Conservation (phyloP, 192 early-diverging fungal genomes). For the Coemansia sp. region DNA sequence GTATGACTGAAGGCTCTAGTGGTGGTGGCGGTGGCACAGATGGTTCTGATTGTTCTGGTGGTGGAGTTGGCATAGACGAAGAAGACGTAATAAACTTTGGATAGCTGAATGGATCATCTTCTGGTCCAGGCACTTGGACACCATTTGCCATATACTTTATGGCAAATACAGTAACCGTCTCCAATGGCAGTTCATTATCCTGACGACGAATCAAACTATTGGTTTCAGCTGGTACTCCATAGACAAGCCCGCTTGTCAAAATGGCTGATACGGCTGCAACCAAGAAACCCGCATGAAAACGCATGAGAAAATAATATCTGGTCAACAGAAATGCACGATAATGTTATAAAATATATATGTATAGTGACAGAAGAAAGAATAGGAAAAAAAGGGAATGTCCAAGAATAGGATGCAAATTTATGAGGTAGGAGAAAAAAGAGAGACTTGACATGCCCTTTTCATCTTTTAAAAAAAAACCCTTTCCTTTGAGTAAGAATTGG, state of each 20-base stretch:
- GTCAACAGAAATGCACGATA: constrained; percentile 31
- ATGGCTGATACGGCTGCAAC: not conserved
- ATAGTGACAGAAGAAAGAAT: constrained; percentile 5
- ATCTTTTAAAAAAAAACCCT: not conserved
- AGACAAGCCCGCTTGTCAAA: not conserved
- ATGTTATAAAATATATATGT: not conserved
- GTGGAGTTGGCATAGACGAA: not conserved
- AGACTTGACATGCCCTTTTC: not conserved
- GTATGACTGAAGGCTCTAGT: not conserved
- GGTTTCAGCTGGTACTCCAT: constrained; percentile 1
- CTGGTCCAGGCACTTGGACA: not conserved
- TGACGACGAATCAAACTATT: constrained; percentile 8
- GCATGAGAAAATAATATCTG: constrained; percentile 11
- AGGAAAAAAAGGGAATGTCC: not conserved
- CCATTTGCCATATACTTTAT: not conserved
- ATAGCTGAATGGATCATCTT: not conserved
- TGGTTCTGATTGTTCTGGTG: not conserved
- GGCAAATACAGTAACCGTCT: not conserved
- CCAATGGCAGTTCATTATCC: not conserved
- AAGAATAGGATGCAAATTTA: not conserved
- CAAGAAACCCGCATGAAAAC: not conserved
- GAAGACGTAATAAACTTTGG: constrained; percentile 7
- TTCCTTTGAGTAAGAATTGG: not conserved
- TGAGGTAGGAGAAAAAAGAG: not conserved
- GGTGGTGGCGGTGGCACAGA: not conserved